These are phyloP conservation scores for Xerocomus spinulosus DNA, from an alignment of 768 basidiomycete genomes.

Conservation along the genomic window DNA sequence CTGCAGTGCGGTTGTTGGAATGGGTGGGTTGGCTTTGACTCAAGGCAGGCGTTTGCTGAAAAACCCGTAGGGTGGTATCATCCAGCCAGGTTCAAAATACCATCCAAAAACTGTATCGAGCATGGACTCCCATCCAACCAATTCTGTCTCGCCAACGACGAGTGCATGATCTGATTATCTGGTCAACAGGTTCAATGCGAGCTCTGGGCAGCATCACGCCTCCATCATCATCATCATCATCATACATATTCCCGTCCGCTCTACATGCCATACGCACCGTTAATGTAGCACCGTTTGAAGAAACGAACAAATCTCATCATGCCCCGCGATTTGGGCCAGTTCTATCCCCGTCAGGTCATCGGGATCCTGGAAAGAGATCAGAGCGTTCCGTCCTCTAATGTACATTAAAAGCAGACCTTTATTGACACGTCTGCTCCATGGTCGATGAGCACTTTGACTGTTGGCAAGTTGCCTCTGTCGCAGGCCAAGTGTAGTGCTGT, in stretches of 20 bases:
- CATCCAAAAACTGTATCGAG: conserved; percentile 35
- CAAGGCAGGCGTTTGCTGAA: conserved; percentile 5
- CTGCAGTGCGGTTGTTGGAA: conserved; percentile 72
- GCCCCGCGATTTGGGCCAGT: conserved; percentile 55
- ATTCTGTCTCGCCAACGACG: not conserved
- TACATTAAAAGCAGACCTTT: conserved; percentile 43
- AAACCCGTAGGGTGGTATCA: conserved; percentile 51
- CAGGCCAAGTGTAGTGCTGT: conserved; percentile 83
- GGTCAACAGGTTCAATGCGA: too few species aligned
- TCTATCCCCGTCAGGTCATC: conserved; percentile 60
- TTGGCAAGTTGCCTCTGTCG: conserved; percentile 65
- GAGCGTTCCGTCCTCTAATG: not conserved
- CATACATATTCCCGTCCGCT: conserved; percentile 1
- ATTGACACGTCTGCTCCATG: conserved; percentile 60
- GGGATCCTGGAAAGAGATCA: conserved; percentile 47
- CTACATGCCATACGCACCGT: conserved; percentile 8
- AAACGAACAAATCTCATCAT: conserved; percentile 46
- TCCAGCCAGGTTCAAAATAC: conserved; percentile 54
- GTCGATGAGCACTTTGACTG: conserved; percentile 54
- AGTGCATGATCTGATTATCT: too few species aligned
- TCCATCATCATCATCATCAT: too few species aligned
- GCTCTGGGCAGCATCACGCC: too few species aligned
- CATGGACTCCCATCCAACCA: not conserved
- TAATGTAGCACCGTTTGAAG: conserved; percentile 15
- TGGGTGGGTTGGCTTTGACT: conserved; percentile 44